Evolutionary conservation across 352 stramenopile genomes (phyloP).

Genomic region (Phytophthora multivora): DNA sequence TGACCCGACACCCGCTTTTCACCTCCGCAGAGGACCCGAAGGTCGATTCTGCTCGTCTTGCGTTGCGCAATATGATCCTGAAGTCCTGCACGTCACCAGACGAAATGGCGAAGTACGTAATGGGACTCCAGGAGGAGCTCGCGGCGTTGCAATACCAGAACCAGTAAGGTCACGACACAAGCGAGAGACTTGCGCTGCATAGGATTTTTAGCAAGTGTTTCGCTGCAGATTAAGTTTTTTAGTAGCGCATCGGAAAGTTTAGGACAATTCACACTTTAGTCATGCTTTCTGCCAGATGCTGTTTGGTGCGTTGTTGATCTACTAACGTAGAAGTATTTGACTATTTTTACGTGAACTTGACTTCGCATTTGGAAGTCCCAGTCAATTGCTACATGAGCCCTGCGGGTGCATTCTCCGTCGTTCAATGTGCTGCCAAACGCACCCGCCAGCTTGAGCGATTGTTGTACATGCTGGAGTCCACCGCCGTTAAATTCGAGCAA

Average conservation of each 20-base stretch:
- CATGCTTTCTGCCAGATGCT: too few species aligned
- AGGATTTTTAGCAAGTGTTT: conserved; percentile 16
- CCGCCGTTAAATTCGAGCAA: conserved; percentile 23
- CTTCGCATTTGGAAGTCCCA: background rate
- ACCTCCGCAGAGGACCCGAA: conserved; percentile 28
- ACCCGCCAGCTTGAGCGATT: conserved; percentile 38
- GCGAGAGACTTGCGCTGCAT: conserved; percentile 1
- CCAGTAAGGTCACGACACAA: conserved; percentile 22
- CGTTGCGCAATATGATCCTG: conserved; percentile 56
- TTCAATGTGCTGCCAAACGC: conserved; percentile 40
- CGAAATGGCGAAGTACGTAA: conserved; percentile 61
- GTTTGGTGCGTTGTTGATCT: too few species aligned
- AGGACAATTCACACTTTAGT: conserved; percentile 7
- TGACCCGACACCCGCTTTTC: conserved; percentile 42
- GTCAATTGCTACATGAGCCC: conserved; percentile 10
- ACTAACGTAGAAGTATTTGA: too few species aligned
- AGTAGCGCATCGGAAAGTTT: conserved; percentile 20
- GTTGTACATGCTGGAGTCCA: conserved; percentile 33
- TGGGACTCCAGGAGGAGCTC: conserved; percentile 60
- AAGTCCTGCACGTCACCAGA: conserved; percentile 54
- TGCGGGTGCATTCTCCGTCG: conserved; percentile 21
- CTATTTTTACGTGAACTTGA: too few species aligned
- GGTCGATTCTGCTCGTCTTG: conserved; percentile 41
- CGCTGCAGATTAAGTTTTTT: conserved; percentile 19
- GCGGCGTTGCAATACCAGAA: conserved; percentile 44